Base-by-base conservation (phyloP, 306 rosid species). In the Vigna unguiculata region DNA sequence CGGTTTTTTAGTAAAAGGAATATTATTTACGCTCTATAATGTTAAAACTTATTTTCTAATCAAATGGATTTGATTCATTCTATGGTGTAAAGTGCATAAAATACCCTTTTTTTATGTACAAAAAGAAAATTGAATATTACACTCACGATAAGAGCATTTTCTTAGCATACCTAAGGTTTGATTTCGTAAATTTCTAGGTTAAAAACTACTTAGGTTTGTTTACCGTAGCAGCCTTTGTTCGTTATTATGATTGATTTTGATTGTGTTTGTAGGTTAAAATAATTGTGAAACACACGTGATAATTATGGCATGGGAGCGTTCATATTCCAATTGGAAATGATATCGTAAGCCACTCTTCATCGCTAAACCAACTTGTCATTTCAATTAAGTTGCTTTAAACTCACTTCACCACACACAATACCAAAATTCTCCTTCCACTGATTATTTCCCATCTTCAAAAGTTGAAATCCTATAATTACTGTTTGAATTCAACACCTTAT, bases 311-410 rank as follows among this genome's bases (percentile, higher is more conserved):
- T 55, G 60, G 59, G 59, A 19, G 25, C 16, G 71, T 58, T 62
- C 49, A 76, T 81, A 65, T 81, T 81, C 86, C 83, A 75, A 66
- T 45, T 24, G 51, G 63, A 81, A 85, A 89, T 89, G 80, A 83
- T 87, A 73, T 38, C 36, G 30, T 38, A 32, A 75, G 80, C 55
- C 87, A 87, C 86, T 77, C 72, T 32, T 75, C 57, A 40, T 78
- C 78, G 45, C 62, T 51, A 57, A 66, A 75, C 76, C 83, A 67
- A 48, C 69, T 74, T 69, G 84, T 82, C 90, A 41, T 74, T 53
- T 76, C 80, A 73, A 68, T 70, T 74, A 76, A 83, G 72, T 84
- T 87, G 91, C 91, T 89, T 91, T 75, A 25, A 25, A 62, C 75
- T 86, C 88, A 91, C 92, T 87, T 75, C 87, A 47, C 58, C 24